phyloP scores from a whole-genome alignment of 164 flowering plant genomes.

The Liquidambar formosana region DNA sequence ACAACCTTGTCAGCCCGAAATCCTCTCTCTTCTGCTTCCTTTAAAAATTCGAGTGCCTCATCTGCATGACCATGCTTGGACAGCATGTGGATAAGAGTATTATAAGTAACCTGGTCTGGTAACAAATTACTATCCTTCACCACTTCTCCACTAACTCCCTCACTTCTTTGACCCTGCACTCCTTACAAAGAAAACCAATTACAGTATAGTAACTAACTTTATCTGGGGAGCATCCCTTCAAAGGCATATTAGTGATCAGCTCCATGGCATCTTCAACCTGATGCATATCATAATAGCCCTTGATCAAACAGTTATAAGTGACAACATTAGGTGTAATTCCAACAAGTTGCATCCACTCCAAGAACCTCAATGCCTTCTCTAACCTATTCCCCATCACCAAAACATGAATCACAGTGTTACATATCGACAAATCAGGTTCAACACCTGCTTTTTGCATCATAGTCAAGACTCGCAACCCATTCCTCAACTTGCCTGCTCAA shows the following conservation, averaged over 20 bases:
- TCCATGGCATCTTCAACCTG: conserved; percentile 66
- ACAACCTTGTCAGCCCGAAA: conserved; percentile 77
- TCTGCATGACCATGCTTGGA: conserved; percentile 78
- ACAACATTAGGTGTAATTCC: conserved; percentile 73
- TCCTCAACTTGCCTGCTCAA: conserved; percentile 73
- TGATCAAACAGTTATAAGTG: conserved; percentile 83
- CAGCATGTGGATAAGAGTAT: conserved; percentile 65
- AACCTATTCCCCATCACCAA: conserved; percentile 67
- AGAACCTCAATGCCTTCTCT: conserved; percentile 76
- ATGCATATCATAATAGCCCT: conserved; percentile 71
- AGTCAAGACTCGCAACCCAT: conserved; percentile 65
- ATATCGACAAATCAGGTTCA: conserved; percentile 62
- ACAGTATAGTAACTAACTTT: conserved; percentile 86
- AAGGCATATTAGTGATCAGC: conserved; percentile 66
- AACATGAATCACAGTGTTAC: conserved; percentile 75
- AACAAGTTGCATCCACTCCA: conserved; percentile 66
- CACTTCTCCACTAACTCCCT: conserved; percentile 75
- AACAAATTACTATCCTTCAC: conserved; percentile 44
- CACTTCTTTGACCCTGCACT: conserved; percentile 65
- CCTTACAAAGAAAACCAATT: conserved; percentile 72
- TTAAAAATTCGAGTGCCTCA: conserved; percentile 68
- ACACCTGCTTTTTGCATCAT: conserved; percentile 81
- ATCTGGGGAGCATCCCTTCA: conserved; percentile 74
- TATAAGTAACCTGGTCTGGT: conserved; percentile 81
- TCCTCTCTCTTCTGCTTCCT: conserved; percentile 71